phyloP scores from a whole-genome alignment of 768 basidiomycete species.

The Collybiopsis confluens region DNA sequence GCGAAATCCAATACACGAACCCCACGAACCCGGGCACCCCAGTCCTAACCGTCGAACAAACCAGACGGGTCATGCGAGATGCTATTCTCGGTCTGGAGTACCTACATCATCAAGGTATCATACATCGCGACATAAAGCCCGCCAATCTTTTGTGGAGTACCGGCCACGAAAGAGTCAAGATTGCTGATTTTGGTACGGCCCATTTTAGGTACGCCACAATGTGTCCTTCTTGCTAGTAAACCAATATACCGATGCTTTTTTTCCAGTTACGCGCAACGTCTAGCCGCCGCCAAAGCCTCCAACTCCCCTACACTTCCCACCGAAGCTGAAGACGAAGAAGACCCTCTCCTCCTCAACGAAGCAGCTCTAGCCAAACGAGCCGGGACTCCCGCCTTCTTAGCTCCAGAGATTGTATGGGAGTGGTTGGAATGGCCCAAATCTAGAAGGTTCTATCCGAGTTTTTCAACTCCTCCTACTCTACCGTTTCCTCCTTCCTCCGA shows the following conservation, averaged over 20 bases:
- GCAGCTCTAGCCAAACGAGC: constrained; percentile 86
- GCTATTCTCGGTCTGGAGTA: constrained; percentile 94
- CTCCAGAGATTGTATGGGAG: constrained; percentile 89
- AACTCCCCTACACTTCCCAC: constrained; percentile 27
- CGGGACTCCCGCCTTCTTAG: constrained; percentile 93
- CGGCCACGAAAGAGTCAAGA: constrained; percentile 88
- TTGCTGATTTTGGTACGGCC: constrained; percentile 97
- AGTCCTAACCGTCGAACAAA: constrained; percentile 77
- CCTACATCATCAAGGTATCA: constrained; percentile 94
- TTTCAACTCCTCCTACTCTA: background rate
- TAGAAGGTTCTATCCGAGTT: background rate
- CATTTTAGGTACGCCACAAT: constrained; percentile 56
- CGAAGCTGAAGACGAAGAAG: constrained; percentile 35
- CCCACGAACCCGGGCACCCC: constrained; percentile 51
- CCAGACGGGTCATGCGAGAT: constrained; percentile 85
- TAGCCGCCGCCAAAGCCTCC: constrained; percentile 49
- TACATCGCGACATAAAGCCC: constrained; percentile 99
- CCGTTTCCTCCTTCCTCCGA: background rate
- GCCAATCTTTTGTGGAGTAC: constrained; percentile 91
- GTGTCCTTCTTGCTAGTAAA: too few relatives aligned
- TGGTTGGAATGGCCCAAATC: constrained; percentile 32
- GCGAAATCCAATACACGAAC: constrained; percentile 89
- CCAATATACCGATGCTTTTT: too few relatives aligned
- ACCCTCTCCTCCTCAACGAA: constrained; percentile 75
- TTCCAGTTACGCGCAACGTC: constrained; percentile 69